phyloP scores from a whole-genome alignment of 257 asterid species.

The Paulownia fortunei region DNA sequence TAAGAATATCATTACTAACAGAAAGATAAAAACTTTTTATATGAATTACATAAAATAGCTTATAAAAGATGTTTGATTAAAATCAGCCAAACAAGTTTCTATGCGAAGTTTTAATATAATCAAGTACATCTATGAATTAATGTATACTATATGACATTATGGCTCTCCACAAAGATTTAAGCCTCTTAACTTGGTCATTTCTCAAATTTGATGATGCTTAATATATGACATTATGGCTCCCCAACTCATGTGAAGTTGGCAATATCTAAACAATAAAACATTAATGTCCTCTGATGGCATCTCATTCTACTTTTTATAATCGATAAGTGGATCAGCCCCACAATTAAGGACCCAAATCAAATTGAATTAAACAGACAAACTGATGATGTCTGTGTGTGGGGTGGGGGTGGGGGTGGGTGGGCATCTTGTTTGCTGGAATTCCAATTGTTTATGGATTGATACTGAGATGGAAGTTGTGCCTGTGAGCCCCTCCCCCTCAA shows the following conservation, averaged over 20 bases:
- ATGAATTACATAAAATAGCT: no score
- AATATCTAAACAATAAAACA: background rate
- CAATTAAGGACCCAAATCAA: background rate
- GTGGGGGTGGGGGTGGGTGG: background rate
- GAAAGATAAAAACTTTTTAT: no score
- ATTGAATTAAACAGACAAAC: background rate
- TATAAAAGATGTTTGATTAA: background rate
- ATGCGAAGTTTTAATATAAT: background rate
- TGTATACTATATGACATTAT: background rate
- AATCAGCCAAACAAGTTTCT: background rate
- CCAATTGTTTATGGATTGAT: conserved; percentile 4
- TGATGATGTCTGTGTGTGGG: background rate
- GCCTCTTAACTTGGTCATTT: background rate
- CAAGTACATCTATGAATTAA: background rate
- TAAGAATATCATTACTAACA: background rate
- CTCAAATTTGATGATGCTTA: conserved; percentile 13
- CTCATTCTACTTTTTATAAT: conserved; percentile 7
- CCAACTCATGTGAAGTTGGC: conserved; percentile 28
- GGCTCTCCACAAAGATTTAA: background rate
- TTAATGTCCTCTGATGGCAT: background rate
- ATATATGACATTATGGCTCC: conserved; percentile 19
- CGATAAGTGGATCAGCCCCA: background rate
- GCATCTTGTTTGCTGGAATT: conserved; percentile 12
- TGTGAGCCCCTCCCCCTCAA: conserved; percentile 22
- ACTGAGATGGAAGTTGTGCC: background rate